phyloP scores from a whole-genome alignment of 2,329 filamentous ascomycete genomes.

The Neonectria sp. region DNA sequence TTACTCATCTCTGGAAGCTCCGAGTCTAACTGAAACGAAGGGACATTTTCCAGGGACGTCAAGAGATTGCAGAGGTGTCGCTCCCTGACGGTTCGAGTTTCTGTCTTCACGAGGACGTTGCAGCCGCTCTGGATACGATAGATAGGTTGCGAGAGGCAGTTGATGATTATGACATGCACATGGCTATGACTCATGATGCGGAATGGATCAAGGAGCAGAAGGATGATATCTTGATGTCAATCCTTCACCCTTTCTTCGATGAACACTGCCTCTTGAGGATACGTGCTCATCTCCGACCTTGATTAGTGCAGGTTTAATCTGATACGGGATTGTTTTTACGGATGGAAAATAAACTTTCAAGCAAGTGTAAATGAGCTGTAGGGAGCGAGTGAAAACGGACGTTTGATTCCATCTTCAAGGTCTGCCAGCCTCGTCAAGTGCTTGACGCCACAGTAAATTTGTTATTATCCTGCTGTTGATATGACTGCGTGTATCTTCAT shows the following conservation, averaged over 20 bases:
- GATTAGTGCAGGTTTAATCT: background rate
- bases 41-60: conserved; percentile 17
- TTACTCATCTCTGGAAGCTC: no score
- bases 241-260: conserved; percentile 30
- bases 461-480: no score
- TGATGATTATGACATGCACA: conserved; percentile 21
- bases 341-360: background rate
- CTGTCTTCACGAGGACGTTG: conserved; percentile 22
- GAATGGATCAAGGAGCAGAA: conserved; percentile 27
- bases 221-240: conserved; percentile 13
- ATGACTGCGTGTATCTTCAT: no score
- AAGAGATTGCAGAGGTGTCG: conserved; percentile 11
- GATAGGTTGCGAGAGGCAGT: conserved; percentile 17
- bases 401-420: no score
- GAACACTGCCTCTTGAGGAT: conserved; percentile 13
- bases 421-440: no score
- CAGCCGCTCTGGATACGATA: conserved; percentile 14
- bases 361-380: no score
- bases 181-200: conserved; percentile 31
- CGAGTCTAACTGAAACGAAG: conserved; percentile 2
- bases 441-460: no score
- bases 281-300: conserved; percentile 9
- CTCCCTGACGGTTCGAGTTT: conserved; percentile 19
- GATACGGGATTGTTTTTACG: no score
- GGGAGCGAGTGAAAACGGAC: no score